Evolutionary conservation across 208 protist genomes (phyloP), one percentile per base, ranked within the genome.

Genomic region (Wallacemonas sp.): DNA sequence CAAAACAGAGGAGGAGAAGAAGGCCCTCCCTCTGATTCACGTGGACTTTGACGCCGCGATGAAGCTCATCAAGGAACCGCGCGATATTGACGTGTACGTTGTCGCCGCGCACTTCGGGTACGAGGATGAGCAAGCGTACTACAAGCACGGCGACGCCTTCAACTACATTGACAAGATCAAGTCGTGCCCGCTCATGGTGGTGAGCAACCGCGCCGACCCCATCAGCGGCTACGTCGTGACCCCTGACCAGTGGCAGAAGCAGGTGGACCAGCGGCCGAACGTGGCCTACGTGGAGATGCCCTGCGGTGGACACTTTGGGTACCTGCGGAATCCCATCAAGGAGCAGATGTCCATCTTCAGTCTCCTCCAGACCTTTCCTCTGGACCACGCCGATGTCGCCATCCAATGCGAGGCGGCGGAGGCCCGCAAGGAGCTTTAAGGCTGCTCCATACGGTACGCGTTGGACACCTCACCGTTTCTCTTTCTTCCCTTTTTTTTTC

Each of bases 231-330:
- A 63, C 54, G 72, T 33, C 12, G 42, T 65, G 41, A 65, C 62
- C 0, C 48, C 50, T n/a, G 65, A 18, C 59, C 63, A 75, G 36
- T 83, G 81, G 81, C 70, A 86, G 50, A 52, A 22, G n/a, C 22
- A 88, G 12, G 42, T 62, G 3, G 61, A 84, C 46, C 39, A 25
- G 18, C 65, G 73, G 41, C 59, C 67, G 0, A 84, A 81, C 59
- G 63, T 89, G 4, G 46, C 74, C 32, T 83, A 86, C 39, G 77
- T 86, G n/a, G 71, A 89, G 46, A 81, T 76, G 25, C 82, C 84
- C 0, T 61, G 65, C 8, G 81, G 84, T 22, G 87, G 87, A 0
- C 84, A 89, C 64, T 54, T 93, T 31, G 76, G 74, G n/a, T 91
- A 75, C 61, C 29, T 93, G 28, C 48, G 46, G 2, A 65, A 61